Percentiles rank a stretch among this genome's conserved stretches.
Evolutionary conservation across 306 rosid species (phyloP).

Genomic region (Cucurbita maxima): DNA sequence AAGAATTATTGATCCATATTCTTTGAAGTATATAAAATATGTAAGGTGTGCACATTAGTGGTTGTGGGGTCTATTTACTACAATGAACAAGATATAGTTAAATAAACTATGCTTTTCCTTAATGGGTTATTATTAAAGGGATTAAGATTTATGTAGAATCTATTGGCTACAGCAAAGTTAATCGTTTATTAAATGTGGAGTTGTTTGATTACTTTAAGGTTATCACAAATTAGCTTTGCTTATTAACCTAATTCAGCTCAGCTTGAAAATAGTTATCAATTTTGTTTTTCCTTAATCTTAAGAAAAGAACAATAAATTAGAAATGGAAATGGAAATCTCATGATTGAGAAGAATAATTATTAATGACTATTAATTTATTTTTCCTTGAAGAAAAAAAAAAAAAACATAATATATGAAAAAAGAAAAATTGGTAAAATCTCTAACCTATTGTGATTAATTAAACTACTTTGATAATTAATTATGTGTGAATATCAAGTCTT

Average conservation of each 20-base stretch:
- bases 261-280: neutral
- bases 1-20: neutral
- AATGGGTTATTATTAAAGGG: neutral
- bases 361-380: neutral
- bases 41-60: neutral
- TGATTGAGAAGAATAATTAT: neutral
- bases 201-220: neutral
- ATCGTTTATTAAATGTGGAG: neutral
- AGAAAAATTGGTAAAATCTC: too few relatives aligned
- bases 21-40: neutral
- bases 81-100: neutral
- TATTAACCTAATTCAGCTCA: neutral
- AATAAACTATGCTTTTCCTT: neutral
- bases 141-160: neutral
- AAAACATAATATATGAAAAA: neutral
- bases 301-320: neutral
- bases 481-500: neutral
- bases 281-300: neutral
- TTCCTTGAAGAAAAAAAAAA: neutral
- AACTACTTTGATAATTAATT: neutral
- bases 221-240: neutral
- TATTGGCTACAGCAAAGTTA: neutral
- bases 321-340: neutral
- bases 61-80: neutral
- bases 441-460: neutral